phyloP scores from a whole-genome alignment of 768 basidiomycete genomes.

The Chalciporus sphaerocephalus region DNA sequence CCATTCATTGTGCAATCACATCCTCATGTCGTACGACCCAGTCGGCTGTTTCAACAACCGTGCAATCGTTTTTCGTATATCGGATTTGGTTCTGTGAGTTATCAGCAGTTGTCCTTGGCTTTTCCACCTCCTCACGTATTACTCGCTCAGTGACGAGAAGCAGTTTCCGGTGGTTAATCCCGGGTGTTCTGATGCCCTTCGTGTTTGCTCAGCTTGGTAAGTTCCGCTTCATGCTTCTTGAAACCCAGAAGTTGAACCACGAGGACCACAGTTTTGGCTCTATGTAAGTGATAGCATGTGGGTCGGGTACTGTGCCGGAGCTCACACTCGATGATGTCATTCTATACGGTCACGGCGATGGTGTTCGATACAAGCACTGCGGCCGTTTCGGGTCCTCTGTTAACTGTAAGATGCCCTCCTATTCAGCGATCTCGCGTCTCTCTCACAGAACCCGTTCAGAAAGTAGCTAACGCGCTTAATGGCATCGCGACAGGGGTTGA shows the following conservation, averaged over 20 bases:
- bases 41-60: slow-evolving; percentile 18
- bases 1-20: not conserved
- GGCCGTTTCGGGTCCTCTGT: slow-evolving; percentile 16
- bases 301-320: not conserved
- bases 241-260: not conserved
- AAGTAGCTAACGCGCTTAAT: slow-evolving; percentile 9
- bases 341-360: slow-evolving; percentile 15
- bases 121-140: not conserved
- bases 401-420: slow-evolving; percentile 11
- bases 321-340: slow-evolving; percentile 10
- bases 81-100: slow-evolving; percentile 23
- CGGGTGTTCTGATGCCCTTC: slow-evolving; percentile 14
- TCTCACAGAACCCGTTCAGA: slow-evolving; percentile 13
- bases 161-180: slow-evolving; percentile 18
- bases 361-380: slow-evolving; percentile 12
- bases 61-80: slow-evolving; percentile 26
- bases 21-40: slow-evolving; percentile 14
- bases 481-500: slow-evolving; percentile 16
- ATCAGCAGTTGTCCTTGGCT: not conserved
- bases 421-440: not conserved
- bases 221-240: not conserved
- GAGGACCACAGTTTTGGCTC: slow-evolving; percentile 9
- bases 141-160: slow-evolving; percentile 9
- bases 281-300: slow-evolving; percentile 8
- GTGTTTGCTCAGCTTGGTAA: slow-evolving; percentile 18